Evolutionary conservation across 345 rosid species (phyloP).

Genomic region (Atalantia buxifolia): DNA sequence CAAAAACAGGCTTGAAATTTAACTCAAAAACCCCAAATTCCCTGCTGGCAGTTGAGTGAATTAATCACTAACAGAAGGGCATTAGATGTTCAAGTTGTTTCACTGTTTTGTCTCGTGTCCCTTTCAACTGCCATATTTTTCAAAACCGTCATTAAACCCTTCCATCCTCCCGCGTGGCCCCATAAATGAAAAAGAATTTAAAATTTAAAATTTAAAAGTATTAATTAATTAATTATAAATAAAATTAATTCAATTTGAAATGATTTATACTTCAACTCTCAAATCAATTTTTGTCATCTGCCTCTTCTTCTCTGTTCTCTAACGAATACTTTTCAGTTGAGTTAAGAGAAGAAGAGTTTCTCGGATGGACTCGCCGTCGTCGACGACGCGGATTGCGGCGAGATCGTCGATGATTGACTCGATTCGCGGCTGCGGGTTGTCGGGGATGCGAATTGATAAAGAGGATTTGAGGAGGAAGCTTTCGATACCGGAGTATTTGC

Average conservation of each 20-base stretch:
- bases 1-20: neutral
- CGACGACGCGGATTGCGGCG: conserved; percentile 48
- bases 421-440: conserved; percentile 55
- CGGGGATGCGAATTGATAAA: conserved; percentile 63
- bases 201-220: neutral
- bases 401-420: conserved; percentile 68
- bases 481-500: conserved; percentile 67
- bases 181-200: neutral
- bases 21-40: neutral
- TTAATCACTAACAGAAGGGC: neutral
- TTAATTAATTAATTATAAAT: neutral
- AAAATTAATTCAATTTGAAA: neutral
- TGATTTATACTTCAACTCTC: neutral
- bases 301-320: too few relatives aligned
- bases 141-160: neutral
- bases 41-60: neutral
- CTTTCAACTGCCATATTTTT: neutral
- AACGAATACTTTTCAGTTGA: neutral
- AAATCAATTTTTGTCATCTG: neutral
- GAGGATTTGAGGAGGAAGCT: conserved; percentile 56
- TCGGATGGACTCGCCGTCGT: conserved; percentile 49
- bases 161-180: neutral
- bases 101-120: neutral
- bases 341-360: neutral
- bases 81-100: neutral